Base-by-base conservation (phyloP, 2,329 filamentous ascomycete species). In the Gaeumannomyces sp. region DNA sequence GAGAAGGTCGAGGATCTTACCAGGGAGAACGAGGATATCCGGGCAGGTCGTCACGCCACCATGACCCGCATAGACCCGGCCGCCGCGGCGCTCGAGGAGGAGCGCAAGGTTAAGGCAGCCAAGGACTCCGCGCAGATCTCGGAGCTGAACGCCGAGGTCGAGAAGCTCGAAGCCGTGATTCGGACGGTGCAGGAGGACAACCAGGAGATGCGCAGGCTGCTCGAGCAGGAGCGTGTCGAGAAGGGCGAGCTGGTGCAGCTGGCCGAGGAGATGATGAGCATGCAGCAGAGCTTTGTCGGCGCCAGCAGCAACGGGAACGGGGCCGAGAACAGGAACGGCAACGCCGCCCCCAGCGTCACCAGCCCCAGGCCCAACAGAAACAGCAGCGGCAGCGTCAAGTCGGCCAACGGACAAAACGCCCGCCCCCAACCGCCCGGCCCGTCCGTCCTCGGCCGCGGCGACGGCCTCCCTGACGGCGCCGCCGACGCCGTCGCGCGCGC, bases 201-300 rank as follows among this genome's bases (percentile, higher is more conserved):
- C 68, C 81, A 85, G 38, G 81, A 85, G 45, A 80, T 93, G 31
- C 79, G 89, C 45, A 75, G 79, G 25, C 83, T 91, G 69, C 81
- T 95, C 10, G 88, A 93, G 73, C 81, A 84, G 66, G 91, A 95
- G 77, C 83, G 91, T 8, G 84, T 92, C 27, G 91, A 95, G 77
- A 94, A 95, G 80, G 89, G 90, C 64, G 91, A 94, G 77, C 80
- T 95, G 56, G 91, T 95, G 50, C 85, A 87, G 65, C 84, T 92
- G 6, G 91, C 92, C 1, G 91, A 95, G 75, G 91, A 95, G 78
- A 90, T 95, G 87, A 89, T 95, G 77, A 80, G 81, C 63, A 87
- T 94, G 77, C 82, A 80, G 67, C 71, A 87, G 74, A 82, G 78
- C 71, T 76, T 81, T 62, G 76, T 79, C 61, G 75, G 74, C 66